Conservation (phyloP, 305 asterid genomes). For the Galium porrigens region DNA sequence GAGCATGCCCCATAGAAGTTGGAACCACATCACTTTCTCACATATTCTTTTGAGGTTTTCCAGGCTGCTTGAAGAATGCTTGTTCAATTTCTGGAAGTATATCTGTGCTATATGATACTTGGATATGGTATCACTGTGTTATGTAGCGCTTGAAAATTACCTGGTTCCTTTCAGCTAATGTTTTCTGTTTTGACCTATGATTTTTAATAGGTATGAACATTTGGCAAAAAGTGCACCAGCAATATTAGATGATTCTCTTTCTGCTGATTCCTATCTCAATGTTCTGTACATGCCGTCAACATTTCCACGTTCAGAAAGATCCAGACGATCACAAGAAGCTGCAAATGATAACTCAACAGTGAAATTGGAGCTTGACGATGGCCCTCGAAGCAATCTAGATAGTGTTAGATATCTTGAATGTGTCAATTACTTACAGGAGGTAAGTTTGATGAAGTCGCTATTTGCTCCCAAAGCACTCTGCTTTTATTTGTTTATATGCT, state of each 20-base stretch:
- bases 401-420: slow-evolving; percentile 80
- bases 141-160: background rate
- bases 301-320: slow-evolving; percentile 90
- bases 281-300: slow-evolving; percentile 92
- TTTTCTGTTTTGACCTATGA: slow-evolving; percentile 18
- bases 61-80: background rate
- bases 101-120: background rate
- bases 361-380: slow-evolving; percentile 44
- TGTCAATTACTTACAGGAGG: slow-evolving; percentile 73
- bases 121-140: background rate
- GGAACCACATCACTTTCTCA: background rate
- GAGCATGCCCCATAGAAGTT: background rate
- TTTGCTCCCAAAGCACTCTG: background rate
- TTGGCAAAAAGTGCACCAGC: slow-evolving; percentile 96
- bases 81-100: background rate
- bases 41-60: background rate
- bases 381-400: slow-evolving; percentile 89
- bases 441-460: slow-evolving; percentile 22
- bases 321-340: slow-evolving; percentile 56
- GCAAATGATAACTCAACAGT: slow-evolving; percentile 37
- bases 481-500: background rate
- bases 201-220: slow-evolving; percentile 69
- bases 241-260: slow-evolving; percentile 85
- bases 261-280: slow-evolving; percentile 97
- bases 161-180: slow-evolving; percentile 6